phyloP scores from a whole-genome alignment of 2,329 filamentous ascomycete species.

The Beauveria sp. region DNA sequence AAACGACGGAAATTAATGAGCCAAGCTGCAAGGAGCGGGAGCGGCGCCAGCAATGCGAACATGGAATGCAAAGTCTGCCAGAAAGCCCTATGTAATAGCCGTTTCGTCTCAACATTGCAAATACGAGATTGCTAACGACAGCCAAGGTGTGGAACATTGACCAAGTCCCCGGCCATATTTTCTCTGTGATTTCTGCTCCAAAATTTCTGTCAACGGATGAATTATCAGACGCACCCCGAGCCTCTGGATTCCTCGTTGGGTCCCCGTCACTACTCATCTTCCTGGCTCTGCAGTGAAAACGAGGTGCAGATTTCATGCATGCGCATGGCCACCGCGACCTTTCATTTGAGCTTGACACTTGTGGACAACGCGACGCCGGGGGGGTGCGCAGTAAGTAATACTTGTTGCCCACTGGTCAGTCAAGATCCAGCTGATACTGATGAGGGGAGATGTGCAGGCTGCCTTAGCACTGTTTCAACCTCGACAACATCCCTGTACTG shows the following conservation, averaged over 20 bases:
- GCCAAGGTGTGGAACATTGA: neutral
- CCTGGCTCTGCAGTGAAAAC: neutral
- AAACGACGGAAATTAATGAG: neutral
- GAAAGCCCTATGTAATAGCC: neutral
- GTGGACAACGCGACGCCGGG: too few species aligned
- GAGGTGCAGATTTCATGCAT: neutral
- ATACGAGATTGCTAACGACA: neutral
- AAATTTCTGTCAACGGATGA: neutral
- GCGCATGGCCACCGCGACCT: neutral
- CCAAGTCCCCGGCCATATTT: neutral
- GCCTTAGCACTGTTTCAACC: neutral
- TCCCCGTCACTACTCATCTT: neutral
- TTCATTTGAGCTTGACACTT: neutral
- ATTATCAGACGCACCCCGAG: neutral
- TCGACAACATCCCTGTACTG: neutral
- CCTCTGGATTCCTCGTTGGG: neutral
- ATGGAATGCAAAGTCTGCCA: neutral
- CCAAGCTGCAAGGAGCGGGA: neutral
- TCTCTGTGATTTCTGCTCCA: neutral
- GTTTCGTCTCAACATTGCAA: neutral
- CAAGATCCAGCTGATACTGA: neutral
- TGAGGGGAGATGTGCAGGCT: neutral
- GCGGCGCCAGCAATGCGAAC: neutral
- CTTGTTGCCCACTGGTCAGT: neutral
- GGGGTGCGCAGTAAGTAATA: neutral